Conservation (phyloP, 2,329 filamentous ascomycete species). For the Fusarium tupiense region DNA sequence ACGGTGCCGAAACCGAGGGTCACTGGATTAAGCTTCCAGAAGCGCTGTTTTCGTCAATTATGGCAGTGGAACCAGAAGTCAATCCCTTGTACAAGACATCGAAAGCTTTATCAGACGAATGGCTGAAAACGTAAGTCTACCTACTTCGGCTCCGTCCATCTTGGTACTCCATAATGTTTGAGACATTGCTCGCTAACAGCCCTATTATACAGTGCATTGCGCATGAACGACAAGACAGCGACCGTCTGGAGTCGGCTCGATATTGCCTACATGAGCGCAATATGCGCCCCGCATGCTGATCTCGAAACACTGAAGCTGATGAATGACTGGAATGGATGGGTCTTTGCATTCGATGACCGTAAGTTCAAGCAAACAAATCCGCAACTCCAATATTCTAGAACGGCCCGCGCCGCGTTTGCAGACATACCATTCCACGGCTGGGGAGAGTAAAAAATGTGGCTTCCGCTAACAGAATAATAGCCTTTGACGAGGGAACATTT, state of each 20-base stretch:
- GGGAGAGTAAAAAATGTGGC: slow-evolving; percentile 5
- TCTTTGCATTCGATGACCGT: slow-evolving; percentile 25
- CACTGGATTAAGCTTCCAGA: slow-evolving; percentile 18
- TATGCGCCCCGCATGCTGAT: slow-evolving; percentile 22
- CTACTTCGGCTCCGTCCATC: neutral
- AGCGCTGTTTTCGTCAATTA: slow-evolving; percentile 21
- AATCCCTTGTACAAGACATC: slow-evolving; percentile 21
- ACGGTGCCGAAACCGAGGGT: neutral
- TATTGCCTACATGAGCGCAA: slow-evolving; percentile 25
- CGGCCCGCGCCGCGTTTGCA: slow-evolving; percentile 16
- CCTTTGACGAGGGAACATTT: slow-evolving; percentile 21
- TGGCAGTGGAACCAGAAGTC: slow-evolving; percentile 18
- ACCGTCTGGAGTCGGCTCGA: slow-evolving; percentile 13
- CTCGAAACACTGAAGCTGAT: slow-evolving; percentile 22
- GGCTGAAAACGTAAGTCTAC: slow-evolving; percentile 15
- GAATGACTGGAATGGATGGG: slow-evolving; percentile 28
- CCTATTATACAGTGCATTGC: slow-evolving; percentile 2
- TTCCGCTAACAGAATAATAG: neutral
- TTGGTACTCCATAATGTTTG: neutral
- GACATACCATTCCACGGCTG: neutral
- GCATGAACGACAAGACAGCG: slow-evolving; percentile 21
- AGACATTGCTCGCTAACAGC: slow-evolving; percentile 2
- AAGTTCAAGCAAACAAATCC: slow-evolving; percentile 2
- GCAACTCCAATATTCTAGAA: neutral
- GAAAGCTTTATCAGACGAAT: slow-evolving; percentile 16